Base-by-base conservation (phyloP, 345 rosid genomes). In the Barbarea vulgaris region DNA sequence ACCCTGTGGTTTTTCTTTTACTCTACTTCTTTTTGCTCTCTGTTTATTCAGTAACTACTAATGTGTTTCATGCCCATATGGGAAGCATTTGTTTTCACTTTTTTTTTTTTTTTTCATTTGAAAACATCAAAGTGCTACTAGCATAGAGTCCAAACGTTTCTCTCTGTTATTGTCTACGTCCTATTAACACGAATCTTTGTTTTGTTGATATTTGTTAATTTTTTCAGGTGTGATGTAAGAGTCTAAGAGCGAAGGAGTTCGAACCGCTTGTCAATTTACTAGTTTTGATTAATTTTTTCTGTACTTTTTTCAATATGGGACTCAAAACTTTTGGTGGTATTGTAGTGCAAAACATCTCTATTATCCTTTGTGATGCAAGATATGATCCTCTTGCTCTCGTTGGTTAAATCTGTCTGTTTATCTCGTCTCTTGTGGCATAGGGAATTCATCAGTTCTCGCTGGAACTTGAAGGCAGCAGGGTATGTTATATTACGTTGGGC, bases 181-280 rank as follows among this genome's bases (percentile, higher is more conserved):
- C 76, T 64, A 74, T 62, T 69, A 75, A 63, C 85, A 84, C 82
- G 79, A 84, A 87, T 77, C 78, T 51, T 77, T 73, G 82, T 77
- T 80, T 85, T 86, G 84, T 81, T 78, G 83, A 67, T 65, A 77
- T 82, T 83, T 83, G 69, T 76, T 83, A 63, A 80, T 57, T 8
- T 83, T 86, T 84, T 85, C 97, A 93, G 98, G 96, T 80, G 81
- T 88, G 93, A 89, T 86, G 93, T n/a, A n/a, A n/a, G n/a, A n/a
- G n/a, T n/a, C n/a, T n/a, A n/a, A n/a, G n/a, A n/a, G n/a, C n/a
- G n/a, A n/a, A n/a, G n/a, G n/a, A n/a, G n/a, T n/a, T n/a, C n/a
- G n/a, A n/a, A n/a, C n/a, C n/a, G n/a, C n/a, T n/a, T n/a, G n/a
- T n/a, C n/a, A n/a, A n/a, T n/a, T n/a, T n/a, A n/a, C n/a, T n/a